Percentiles rank a stretch among this genome's conserved stretches.
Evolutionary conservation across 202 grass and related monocot genomes (phyloP).

Genomic region (Saccharum hybrid): DNA sequence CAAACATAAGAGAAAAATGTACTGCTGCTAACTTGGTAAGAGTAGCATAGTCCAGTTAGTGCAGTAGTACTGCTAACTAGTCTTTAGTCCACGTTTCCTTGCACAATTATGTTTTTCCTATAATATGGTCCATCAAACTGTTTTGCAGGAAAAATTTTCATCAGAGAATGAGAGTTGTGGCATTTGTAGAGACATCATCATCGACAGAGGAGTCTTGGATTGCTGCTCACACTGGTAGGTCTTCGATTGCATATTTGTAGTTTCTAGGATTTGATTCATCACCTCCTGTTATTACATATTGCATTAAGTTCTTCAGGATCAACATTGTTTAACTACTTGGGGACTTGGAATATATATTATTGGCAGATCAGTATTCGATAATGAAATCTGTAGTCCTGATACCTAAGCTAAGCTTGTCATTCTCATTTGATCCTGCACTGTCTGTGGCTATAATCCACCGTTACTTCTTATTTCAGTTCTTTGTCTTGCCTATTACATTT

Average conservation of each 20-base stretch:
- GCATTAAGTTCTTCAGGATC: conserved; percentile 19
- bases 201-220: conserved; percentile 83
- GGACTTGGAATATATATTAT: conserved; percentile 10
- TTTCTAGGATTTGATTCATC: conserved; percentile 40
- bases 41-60: neutral
- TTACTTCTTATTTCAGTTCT: conserved; percentile 17
- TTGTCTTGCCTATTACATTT: conserved; percentile 16
- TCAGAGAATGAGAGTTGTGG: conserved; percentile 71
- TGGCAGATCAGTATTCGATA: neutral
- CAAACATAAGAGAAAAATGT: conserved; percentile 9
- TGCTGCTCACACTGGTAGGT: conserved; percentile 88
- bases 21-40: neutral
- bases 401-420: conserved; percentile 30
- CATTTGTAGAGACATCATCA: conserved; percentile 80
- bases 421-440: conserved; percentile 14
- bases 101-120: conserved; percentile 32
- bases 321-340: conserved; percentile 19
- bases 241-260: conserved; percentile 22
- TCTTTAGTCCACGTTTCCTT: conserved; percentile 18
- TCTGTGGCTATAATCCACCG: conserved; percentile 16
- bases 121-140: conserved; percentile 25
- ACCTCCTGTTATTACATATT: conserved; percentile 19
- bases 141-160: conserved; percentile 64
- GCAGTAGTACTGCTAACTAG: neutral
- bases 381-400: conserved; percentile 4